These are phyloP conservation scores for Wickerhamiella lipophila DNA, from an alignment of 805 yeast species.

Conservation along the genomic window DNA sequence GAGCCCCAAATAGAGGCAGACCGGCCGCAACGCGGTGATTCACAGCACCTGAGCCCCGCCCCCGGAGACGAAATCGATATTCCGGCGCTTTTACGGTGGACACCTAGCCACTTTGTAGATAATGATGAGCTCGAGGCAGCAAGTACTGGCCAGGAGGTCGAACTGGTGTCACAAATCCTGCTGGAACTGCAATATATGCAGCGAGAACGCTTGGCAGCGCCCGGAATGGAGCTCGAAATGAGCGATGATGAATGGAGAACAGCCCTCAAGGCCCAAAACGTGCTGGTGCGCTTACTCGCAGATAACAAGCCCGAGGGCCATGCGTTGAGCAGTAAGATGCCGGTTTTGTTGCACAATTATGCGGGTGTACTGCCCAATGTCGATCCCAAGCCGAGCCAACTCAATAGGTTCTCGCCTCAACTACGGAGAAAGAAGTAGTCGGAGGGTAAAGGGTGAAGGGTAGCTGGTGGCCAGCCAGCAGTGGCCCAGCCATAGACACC, in stretches of 20 bases:
- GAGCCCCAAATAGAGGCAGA: conserved; percentile 12
- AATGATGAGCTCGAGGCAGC: conserved; percentile 43
- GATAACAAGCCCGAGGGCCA: conserved; percentile 24
- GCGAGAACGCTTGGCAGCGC: conserved; percentile 31
- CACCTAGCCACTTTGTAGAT: conserved; percentile 36
- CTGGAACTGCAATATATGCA: conserved; percentile 41
- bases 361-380: conserved; percentile 59
- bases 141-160: conserved; percentile 32
- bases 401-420: neutral
- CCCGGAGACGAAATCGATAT: conserved; percentile 16
- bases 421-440: neutral
- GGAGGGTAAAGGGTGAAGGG: neutral
- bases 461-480: too few relatives aligned
- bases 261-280: conserved; percentile 27
- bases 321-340: conserved; percentile 31
- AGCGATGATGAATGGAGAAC: conserved; percentile 26
- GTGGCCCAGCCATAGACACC: too few relatives aligned
- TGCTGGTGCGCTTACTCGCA: conserved; percentile 35
- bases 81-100: conserved; percentile 37
- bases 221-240: conserved; percentile 20
- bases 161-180: conserved; percentile 33
- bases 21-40: conserved; percentile 6
- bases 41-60: conserved; percentile 2
- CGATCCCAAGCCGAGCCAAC: conserved; percentile 18
- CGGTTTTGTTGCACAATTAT: conserved; percentile 61